These are phyloP conservation scores for Teratosphaeria zuluensis DNA, from an alignment of 2,329 filamentous ascomycete genomes.

Conservation along the genomic window DNA sequence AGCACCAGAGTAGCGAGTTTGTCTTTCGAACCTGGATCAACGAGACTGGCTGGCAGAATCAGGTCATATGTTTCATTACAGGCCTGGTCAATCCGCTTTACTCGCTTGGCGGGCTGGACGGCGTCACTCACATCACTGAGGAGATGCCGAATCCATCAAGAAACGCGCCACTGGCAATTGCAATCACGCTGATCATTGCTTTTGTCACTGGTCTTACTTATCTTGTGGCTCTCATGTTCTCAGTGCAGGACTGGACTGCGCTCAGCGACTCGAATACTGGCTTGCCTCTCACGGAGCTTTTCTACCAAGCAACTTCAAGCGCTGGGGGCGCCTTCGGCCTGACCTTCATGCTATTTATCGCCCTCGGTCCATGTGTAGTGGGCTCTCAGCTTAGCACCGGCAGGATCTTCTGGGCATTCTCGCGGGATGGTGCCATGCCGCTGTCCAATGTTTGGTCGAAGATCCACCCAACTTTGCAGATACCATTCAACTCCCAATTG, in stretches of 20 bases:
- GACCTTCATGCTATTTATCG: neutral
- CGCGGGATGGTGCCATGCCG: neutral
- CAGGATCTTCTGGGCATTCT: neutral
- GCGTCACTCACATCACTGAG: conserved; percentile 42
- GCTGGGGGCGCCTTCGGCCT: neutral
- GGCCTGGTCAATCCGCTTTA: conserved; percentile 45
- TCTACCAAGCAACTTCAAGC: conserved; percentile 1
- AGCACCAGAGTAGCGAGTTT: conserved; percentile 37
- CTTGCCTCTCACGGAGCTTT: conserved; percentile 26
- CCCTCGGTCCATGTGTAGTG: neutral
- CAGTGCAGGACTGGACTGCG: conserved; percentile 34
- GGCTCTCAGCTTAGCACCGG: neutral
- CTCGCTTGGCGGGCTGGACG: conserved; percentile 37
- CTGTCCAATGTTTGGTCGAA: neutral
- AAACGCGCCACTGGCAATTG: conserved; percentile 42
- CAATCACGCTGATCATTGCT: conserved; percentile 40
- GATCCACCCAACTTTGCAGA: neutral
- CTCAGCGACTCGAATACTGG: conserved; percentile 33
- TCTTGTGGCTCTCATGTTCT: conserved; percentile 42
- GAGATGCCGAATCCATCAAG: conserved; percentile 38
- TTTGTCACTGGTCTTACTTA: conserved; percentile 42
- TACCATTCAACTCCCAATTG: neutral
- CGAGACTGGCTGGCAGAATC: conserved; percentile 38
- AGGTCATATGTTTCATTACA: conserved; percentile 43
- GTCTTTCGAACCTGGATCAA: conserved; percentile 46